Percentiles rank a stretch among this genome's conserved stretches.
phyloP scores from a whole-genome alignment of 2,329 filamentous ascomycete species.

The Colletotrichum aenigma region DNA sequence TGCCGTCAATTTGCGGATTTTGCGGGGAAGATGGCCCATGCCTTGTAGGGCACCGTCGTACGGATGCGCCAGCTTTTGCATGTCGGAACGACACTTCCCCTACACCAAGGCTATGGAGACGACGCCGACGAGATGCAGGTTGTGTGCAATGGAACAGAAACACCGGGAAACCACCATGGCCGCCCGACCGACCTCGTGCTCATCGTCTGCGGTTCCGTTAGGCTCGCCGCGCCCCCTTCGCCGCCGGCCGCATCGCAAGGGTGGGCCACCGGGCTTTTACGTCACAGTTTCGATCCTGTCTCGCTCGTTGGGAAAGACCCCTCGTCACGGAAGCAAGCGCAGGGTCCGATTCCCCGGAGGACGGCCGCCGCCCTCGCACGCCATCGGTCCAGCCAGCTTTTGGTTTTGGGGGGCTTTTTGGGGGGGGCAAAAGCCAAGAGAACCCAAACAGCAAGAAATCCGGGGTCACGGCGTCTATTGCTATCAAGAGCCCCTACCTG shows the following conservation, averaged over 20 bases:
- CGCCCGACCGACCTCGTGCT: neutral
- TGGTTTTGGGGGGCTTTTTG: neutral
- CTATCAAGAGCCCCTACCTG: neutral
- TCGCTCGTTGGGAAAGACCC: neutral
- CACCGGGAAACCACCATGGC: neutral
- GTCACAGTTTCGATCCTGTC: constrained; percentile 8
- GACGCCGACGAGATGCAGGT: neutral
- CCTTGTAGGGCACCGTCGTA: constrained; percentile 5
- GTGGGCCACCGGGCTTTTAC: constrained; percentile 12
- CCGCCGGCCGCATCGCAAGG: constrained; percentile 4
- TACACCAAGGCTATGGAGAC: neutral
- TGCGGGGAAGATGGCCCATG: constrained; percentile 17
- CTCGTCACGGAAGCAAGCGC: neutral
- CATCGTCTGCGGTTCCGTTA: neutral
- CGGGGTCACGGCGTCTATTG: constrained; percentile 5
- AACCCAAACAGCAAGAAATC: constrained; percentile 2
- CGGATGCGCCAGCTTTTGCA: neutral
- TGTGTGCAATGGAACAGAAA: neutral
- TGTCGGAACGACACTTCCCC: neutral
- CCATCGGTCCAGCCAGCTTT: constrained; percentile 5
- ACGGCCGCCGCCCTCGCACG: constrained; percentile 2
- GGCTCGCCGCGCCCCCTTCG: neutral
- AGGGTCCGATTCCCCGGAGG: neutral
- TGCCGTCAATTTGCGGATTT: constrained; percentile 14
- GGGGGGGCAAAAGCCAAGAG: neutral